Evolutionary conservation across 768 basidiomycete genomes (phyloP).

Genomic region (Favolaschia claudopus): DNA sequence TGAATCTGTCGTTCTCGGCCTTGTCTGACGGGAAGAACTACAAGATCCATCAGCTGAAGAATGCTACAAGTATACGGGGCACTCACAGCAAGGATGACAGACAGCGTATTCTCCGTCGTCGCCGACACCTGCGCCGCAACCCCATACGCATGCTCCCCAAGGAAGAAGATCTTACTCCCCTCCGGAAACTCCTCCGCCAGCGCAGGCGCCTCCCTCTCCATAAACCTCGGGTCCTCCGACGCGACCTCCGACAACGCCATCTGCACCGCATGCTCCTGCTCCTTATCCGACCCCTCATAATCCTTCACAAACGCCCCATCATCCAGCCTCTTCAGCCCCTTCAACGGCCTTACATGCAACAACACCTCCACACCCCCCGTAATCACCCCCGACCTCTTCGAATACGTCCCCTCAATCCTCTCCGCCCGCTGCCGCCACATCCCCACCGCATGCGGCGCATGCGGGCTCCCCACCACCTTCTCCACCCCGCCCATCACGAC

Average conservation of each 20-base stretch:
- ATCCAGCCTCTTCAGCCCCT: slow-evolving; percentile 92
- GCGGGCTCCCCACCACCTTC: slow-evolving; percentile 76
- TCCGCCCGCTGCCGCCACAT: slow-evolving; percentile 87
- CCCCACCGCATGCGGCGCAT: slow-evolving; percentile 69
- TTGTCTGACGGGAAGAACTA: slow-evolving; percentile 91
- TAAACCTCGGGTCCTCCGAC: slow-evolving; percentile 88
- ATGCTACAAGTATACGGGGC: background rate
- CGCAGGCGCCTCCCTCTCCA: slow-evolving; percentile 84
- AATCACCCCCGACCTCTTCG: slow-evolving; percentile 88
- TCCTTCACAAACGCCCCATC: slow-evolving; percentile 94
- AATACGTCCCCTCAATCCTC: slow-evolving; percentile 82
- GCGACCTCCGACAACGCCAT: slow-evolving; percentile 81
- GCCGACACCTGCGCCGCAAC: slow-evolving; percentile 88
- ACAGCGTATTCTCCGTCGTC: slow-evolving; percentile 73
- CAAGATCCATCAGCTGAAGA: slow-evolving; percentile 1
- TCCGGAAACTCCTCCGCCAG: slow-evolving; percentile 90
- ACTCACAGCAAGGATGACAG: slow-evolving; percentile 87
- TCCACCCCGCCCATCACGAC: slow-evolving; percentile 57
- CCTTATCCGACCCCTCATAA: slow-evolving; percentile 84
- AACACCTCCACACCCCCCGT: slow-evolving; percentile 83
- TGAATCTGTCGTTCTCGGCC: slow-evolving; percentile 81
- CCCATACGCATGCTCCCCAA: slow-evolving; percentile 95
- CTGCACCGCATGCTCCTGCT: slow-evolving; percentile 87
- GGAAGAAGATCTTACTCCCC: slow-evolving; percentile 93
- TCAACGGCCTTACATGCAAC: slow-evolving; percentile 89